These are phyloP conservation scores for Cudoniella acicularis DNA, from an alignment of 495 filamentous ascomycete genomes.

Conservation along the genomic window DNA sequence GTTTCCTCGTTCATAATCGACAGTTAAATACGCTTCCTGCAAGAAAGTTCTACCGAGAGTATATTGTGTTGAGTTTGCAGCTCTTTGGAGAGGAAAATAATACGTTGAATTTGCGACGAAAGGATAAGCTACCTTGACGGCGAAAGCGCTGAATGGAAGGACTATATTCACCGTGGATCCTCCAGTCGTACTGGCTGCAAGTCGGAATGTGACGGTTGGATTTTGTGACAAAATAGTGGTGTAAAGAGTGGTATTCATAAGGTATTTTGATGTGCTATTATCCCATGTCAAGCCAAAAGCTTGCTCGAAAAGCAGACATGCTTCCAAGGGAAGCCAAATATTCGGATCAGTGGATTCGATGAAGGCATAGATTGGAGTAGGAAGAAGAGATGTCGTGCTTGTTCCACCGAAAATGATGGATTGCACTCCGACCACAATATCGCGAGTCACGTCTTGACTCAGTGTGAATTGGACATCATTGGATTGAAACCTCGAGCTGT, in stretches of 20 bases:
- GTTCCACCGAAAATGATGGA: slow-evolving; percentile 31
- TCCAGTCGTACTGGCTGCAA: slow-evolving; percentile 34
- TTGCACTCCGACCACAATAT: slow-evolving; percentile 45
- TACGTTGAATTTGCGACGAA: slow-evolving; percentile 31
- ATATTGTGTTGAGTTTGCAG: slow-evolving; percentile 47
- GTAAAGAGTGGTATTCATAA: slow-evolving; percentile 43
- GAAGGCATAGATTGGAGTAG: slow-evolving; percentile 31
- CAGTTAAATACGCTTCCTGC: slow-evolving; percentile 43
- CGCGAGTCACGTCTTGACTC: slow-evolving; percentile 41
- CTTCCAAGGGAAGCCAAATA: slow-evolving; percentile 50
- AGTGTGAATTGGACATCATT: slow-evolving; percentile 45
- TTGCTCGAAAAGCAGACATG: slow-evolving; percentile 48
- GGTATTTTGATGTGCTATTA: slow-evolving; percentile 39
- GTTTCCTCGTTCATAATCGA: slow-evolving; percentile 8
- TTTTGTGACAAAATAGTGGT: slow-evolving; percentile 36
- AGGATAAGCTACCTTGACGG: slow-evolving; percentile 39
- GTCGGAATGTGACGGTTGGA: slow-evolving; percentile 44
- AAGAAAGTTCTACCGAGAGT: slow-evolving; percentile 51
- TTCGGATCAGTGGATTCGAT: slow-evolving; percentile 52
- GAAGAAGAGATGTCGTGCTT: slow-evolving; percentile 24
- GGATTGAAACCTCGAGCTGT: slow-evolving; percentile 44
- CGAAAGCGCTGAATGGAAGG: slow-evolving; percentile 50
- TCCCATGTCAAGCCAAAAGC: slow-evolving; percentile 48
- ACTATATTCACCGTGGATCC: slow-evolving; percentile 42
- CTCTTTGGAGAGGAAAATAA: slow-evolving; percentile 52